Percentiles rank a stretch among this genome's conserved stretches.
Conservation (phyloP, 108 stramenopile genomes). For the Skeletonema grethae region DNA sequence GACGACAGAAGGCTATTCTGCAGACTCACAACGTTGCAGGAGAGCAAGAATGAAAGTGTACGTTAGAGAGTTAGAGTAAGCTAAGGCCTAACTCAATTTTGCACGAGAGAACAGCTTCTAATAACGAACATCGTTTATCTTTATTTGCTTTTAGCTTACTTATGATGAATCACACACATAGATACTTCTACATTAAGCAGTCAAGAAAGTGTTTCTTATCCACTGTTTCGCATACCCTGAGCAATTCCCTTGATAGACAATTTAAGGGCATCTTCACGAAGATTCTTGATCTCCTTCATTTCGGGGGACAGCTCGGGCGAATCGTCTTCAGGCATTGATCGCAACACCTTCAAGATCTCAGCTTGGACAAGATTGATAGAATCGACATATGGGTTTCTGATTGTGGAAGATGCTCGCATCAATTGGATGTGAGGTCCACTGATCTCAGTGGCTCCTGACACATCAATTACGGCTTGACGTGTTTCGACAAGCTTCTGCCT, state of each 20-base stretch:
- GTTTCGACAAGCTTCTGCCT: slow-evolving; percentile 84
- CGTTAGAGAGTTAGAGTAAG: neutral
- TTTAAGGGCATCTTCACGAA: slow-evolving; percentile 83
- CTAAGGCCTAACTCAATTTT: neutral
- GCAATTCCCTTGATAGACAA: slow-evolving; percentile 95
- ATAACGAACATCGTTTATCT: neutral
- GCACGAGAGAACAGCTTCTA: neutral
- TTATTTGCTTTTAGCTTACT: neutral
- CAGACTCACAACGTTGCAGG: neutral
- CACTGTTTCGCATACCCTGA: slow-evolving; percentile 97
- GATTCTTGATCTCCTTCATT: slow-evolving; percentile 51
- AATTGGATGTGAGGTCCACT: slow-evolving; percentile 84
- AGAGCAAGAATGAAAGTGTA: neutral
- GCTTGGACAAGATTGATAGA: slow-evolving; percentile 97
- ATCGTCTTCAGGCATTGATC: slow-evolving; percentile 70
- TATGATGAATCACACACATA: neutral
- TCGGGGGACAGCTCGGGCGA: slow-evolving; percentile 51
- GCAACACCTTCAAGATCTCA: slow-evolving; percentile 87
- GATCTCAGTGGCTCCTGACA: slow-evolving; percentile 80
- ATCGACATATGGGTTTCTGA: slow-evolving; percentile 96
- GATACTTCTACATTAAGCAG: neutral
- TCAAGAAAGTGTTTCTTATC: slow-evolving; percentile 53
- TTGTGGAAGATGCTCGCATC: slow-evolving; percentile 78
- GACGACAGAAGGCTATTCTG: neutral
- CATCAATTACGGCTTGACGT: slow-evolving; percentile 74